Evolutionary conservation across 257 asterid species (phyloP).

Genomic region (Cruciata laevipes): DNA sequence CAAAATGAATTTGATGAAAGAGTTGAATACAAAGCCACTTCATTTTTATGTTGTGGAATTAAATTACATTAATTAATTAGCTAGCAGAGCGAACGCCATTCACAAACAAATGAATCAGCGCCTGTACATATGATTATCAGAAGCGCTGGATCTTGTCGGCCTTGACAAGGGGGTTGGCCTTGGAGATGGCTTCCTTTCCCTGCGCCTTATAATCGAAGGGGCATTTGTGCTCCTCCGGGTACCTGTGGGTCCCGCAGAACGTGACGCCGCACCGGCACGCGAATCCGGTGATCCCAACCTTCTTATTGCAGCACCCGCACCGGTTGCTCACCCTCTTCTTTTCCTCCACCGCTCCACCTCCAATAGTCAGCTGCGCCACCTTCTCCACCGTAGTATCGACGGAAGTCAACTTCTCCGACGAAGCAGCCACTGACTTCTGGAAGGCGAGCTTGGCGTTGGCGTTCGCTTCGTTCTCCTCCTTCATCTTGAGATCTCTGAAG

Average conservation of each 20-base stretch:
- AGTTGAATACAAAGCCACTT: no score
- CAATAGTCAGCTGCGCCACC: conserved; percentile 15
- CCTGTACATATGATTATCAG: background rate
- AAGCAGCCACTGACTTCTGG: no score
- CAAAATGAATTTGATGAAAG: no score
- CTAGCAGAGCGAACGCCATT: no score
- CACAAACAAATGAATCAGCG: no score
- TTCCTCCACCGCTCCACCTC: no score
- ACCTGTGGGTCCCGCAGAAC: conserved; percentile 44
- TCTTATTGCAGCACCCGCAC: conserved; percentile 35
- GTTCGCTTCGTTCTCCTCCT: no score
- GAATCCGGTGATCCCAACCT: conserved; percentile 37
- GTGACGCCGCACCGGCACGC: conserved; percentile 40
- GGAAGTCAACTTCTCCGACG: no score
- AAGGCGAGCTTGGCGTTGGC: no score
- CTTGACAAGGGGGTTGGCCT: conserved; percentile 43
- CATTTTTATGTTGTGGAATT: no score
- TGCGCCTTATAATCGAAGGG: conserved; percentile 32
- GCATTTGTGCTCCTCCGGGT: conserved; percentile 38
- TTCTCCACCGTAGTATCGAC: no score
- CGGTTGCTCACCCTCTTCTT: conserved; percentile 15
- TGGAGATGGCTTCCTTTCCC: conserved; percentile 28
- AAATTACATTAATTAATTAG: no score
- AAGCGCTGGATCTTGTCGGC: conserved; percentile 34
- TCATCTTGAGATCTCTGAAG: conserved; percentile 21